Conservation (phyloP, 108 stramenopile species). For the Chaetoceros muelleri region DNA sequence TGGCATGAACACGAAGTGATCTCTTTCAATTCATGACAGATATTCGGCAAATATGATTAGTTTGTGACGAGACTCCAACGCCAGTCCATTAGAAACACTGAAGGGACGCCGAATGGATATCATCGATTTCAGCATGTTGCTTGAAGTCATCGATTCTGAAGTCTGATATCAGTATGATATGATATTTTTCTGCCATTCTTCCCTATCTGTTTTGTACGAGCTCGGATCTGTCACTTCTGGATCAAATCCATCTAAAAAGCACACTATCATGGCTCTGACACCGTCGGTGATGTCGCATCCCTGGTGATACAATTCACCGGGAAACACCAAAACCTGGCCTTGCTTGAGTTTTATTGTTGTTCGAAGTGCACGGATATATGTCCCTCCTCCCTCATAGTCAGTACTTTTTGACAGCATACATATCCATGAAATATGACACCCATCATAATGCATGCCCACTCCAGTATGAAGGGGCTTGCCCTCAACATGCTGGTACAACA, state of each 20-base stretch:
- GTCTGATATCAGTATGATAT: too few species aligned
- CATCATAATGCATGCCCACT: slow-evolving; percentile 52
- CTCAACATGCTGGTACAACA: slow-evolving; percentile 25
- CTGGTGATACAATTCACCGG: slow-evolving; percentile 19
- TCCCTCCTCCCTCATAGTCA: slow-evolving; percentile 34
- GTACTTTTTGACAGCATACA: slow-evolving; percentile 12
- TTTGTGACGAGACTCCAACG: too few species aligned
- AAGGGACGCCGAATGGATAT: too few species aligned
- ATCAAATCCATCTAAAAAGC: not conserved
- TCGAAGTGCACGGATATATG: slow-evolving; percentile 23
- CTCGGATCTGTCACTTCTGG: not conserved
- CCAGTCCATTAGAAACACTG: too few species aligned
- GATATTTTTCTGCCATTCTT: not conserved
- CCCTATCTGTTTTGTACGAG: not conserved
- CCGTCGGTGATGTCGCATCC: slow-evolving; percentile 22
- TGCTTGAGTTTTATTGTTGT: slow-evolving; percentile 30
- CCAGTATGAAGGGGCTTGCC: slow-evolving; percentile 33
- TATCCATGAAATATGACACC: slow-evolving; percentile 25
- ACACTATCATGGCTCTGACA: slow-evolving; percentile 5
- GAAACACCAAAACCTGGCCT: slow-evolving; percentile 30
- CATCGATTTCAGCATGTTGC: too few species aligned
- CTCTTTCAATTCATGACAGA: too few species aligned
- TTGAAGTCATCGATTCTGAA: too few species aligned
- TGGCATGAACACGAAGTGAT: too few species aligned
- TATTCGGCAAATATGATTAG: too few species aligned